Evolutionary conservation across 768 basidiomycete genomes (phyloP), one percentile per base, ranked within the genome.

Genomic region (Infundibulicybe gibba): DNA sequence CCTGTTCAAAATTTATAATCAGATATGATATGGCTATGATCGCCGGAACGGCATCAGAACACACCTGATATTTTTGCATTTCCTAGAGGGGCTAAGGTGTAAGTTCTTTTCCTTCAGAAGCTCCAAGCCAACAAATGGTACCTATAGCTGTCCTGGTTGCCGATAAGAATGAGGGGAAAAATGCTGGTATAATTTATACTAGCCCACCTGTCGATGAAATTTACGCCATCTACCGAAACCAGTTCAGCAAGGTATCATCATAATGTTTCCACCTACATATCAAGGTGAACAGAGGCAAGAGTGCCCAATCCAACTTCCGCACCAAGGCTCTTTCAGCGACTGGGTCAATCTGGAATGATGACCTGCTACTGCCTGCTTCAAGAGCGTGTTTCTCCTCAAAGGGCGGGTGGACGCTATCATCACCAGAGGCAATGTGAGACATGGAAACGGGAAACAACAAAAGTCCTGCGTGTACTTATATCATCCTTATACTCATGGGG

Each of bases 311-410:
- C 25, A 73, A 49, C 49, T 70, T 72, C 44, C 60, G 58, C 15
- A 73, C 56, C 14, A 72, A 63, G 2, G 56, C 58, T 19, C 51
- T 62, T 50, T 72, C 71, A 17, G 68, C 69, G 35, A 62, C 58
- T 0, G 55, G 43, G 38, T 57, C 41, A 16, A 58, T 54, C 19
- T 38, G 15, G 34, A 41, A 13, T 16, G 25, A 25, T 8, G 25
- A 25, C 25, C 25, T 25, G 25, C 25, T 25, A 8, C 25, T 25
- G 25, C 25, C 25, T 25, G 25, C 25, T 8, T 25, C 25, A 8
- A 25, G 25, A 8, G 25, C 25, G 25, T 25, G 25, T 25, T 25
- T 25, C 25, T 25, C 25, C 25, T 25, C 4, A 8, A 25, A 25
- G 8, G 25, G 25, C 25, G 25, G 25, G 4, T 25, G 25, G 25